These are phyloP conservation scores for Tetrapisispora taiwanensis DNA, from an alignment of 805 yeast genomes.

Conservation along the genomic window DNA sequence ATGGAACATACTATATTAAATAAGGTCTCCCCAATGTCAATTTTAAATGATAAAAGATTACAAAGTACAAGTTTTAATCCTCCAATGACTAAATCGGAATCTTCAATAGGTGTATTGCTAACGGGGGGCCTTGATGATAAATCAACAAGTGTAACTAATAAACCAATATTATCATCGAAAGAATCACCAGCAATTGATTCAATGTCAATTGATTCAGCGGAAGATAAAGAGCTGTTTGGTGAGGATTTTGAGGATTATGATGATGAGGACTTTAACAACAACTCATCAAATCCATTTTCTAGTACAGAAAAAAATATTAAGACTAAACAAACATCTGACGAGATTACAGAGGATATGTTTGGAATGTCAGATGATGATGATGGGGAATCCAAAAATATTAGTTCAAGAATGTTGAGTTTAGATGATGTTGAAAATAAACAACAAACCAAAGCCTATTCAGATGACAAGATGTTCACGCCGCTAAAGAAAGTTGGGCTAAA, in stretches of 20 bases:
- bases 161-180: background rate
- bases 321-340: constrained; percentile 14
- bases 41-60: background rate
- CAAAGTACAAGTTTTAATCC: background rate
- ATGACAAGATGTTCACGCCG: background rate
- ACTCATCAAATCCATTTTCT: constrained; percentile 21
- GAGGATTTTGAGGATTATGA: constrained; percentile 27
- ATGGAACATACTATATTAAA: background rate
- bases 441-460: background rate
- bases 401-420: background rate
- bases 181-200: background rate
- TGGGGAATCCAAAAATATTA: constrained; percentile 3
- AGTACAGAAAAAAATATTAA: constrained; percentile 1
- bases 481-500: constrained; percentile 6
- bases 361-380: constrained; percentile 26
- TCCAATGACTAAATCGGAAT: background rate
- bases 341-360: constrained; percentile 25
- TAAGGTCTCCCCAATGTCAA: background rate
- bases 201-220: background rate
- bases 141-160: background rate
- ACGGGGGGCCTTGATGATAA: background rate
- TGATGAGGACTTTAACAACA: constrained; percentile 31
- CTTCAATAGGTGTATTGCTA: background rate
- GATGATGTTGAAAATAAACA: background rate
- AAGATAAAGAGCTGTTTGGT: constrained; percentile 24